These are phyloP conservation scores for Arthrobotrys sphaeroides DNA, from an alignment of 2,329 filamentous ascomycete genomes.

Conservation along the genomic window DNA sequence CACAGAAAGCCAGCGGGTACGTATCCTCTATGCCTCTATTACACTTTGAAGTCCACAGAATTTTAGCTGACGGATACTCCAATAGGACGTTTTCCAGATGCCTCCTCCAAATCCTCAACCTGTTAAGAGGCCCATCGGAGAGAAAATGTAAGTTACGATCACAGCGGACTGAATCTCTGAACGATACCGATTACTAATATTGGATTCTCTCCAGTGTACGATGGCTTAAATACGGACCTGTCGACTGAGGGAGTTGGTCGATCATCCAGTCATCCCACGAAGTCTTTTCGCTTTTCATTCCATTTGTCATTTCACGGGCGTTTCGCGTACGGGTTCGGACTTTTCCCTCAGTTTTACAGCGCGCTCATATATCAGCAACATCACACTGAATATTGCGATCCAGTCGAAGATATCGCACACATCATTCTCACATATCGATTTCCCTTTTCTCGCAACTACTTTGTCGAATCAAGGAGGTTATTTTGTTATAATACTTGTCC, in stretches of 20 bases:
- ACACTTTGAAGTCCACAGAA: neutral
- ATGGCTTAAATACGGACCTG: constrained; percentile 48
- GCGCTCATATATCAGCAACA: constrained; percentile 8
- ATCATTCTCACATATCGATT: constrained; percentile 5
- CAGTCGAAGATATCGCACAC: constrained; percentile 8
- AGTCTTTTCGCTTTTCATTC: neutral
- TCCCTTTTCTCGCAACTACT: neutral
- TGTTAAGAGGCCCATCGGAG: constrained; percentile 39
- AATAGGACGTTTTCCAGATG: constrained; percentile 44
- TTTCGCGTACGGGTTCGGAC: constrained; percentile 24
- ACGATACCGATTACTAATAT: neutral
- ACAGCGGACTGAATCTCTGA: neutral
- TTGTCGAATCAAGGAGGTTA: neutral
- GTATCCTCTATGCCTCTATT: neutral
- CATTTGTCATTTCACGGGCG: constrained; percentile 26
- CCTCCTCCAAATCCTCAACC: constrained; percentile 34
- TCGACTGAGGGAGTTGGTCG: constrained; percentile 19
- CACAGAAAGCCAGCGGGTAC: constrained; percentile 41
- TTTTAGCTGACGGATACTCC: constrained; percentile 4
- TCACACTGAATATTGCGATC: constrained; percentile 10
- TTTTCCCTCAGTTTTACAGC: constrained; percentile 9
- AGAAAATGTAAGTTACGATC: constrained; percentile 48
- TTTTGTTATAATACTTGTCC: constrained; percentile 14
- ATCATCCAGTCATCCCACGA: neutral
- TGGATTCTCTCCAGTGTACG: constrained; percentile 18